A percentile compares a stretch with the other conserved stretches of the same genome.
Evolutionary conservation across 129 eudicot genomes (phyloP).

Genomic region (Centrapalus pauciflorus): DNA sequence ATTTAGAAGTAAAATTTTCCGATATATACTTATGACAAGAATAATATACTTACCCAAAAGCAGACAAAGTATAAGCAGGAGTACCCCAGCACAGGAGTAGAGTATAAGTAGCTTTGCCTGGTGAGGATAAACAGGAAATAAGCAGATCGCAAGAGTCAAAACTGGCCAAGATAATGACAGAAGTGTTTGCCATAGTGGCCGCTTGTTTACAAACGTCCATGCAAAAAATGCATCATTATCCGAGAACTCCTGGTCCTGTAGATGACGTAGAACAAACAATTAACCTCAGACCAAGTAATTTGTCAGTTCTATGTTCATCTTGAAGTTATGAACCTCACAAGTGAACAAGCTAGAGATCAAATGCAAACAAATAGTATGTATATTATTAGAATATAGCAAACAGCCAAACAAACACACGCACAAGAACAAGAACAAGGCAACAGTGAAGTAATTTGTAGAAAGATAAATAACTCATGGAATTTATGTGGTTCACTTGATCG

Average conservation of each 20-base stretch:
- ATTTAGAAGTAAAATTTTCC: neutral
- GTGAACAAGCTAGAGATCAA: slow-evolving; percentile 3
- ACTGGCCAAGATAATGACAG: slow-evolving; percentile 94
- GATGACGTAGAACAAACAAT: slow-evolving; percentile 14
- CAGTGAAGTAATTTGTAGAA: too few species aligned
- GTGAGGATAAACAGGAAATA: slow-evolving; percentile 98
- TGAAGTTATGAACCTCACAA: neutral
- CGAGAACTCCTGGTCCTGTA: slow-evolving; percentile 87
- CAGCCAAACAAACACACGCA: too few species aligned
- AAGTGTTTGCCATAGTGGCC: slow-evolving; percentile 97
- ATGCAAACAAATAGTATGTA: slow-evolving; percentile 4
- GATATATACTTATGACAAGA: neutral
- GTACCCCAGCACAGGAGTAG: slow-evolving; percentile 89
- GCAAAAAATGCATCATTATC: slow-evolving; percentile 95
- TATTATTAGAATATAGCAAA: too few species aligned
- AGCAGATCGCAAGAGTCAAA: slow-evolving; percentile 93
- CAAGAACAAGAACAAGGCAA: too few species aligned
- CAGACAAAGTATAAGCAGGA: slow-evolving; percentile 82
- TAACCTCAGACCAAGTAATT: neutral
- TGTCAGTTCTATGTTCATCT: neutral
- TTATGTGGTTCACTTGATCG: too few species aligned
- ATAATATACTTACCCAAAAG: slow-evolving; percentile 56
- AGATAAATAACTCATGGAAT: too few species aligned
- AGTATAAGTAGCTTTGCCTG: slow-evolving; percentile 79
- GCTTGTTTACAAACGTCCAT: slow-evolving; percentile 91